Evolutionary conservation across 331 rosid genomes (phyloP).

Genomic region (Spiraea crenata): DNA sequence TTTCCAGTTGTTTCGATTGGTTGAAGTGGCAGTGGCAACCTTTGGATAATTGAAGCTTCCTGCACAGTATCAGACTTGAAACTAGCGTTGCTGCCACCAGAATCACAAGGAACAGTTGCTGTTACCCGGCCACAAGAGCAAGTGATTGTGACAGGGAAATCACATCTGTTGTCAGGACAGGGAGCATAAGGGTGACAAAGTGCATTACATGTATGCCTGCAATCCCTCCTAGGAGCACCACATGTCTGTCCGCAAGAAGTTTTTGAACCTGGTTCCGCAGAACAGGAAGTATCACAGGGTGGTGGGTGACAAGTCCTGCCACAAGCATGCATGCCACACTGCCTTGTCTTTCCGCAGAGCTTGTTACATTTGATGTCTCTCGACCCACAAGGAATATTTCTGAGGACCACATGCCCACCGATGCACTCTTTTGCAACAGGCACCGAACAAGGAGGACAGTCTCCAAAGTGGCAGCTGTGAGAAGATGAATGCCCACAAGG

Average conservation of each 20-base stretch:
- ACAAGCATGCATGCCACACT: constrained; percentile 87
- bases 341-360: constrained; percentile 94
- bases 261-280: constrained; percentile 41
- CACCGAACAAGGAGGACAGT: constrained; percentile 90
- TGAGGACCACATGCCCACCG: constrained; percentile 87
- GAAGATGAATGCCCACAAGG: constrained; percentile 86
- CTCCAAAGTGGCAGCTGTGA: constrained; percentile 96
- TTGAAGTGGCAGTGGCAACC: constrained; percentile 68
- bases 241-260: constrained; percentile 88
- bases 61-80: constrained; percentile 58
- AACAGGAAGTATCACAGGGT: constrained; percentile 62
- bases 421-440: constrained; percentile 89
- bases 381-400: constrained; percentile 94
- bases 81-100: constrained; percentile 53
- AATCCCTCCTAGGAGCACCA: constrained; percentile 88
- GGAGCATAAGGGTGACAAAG: constrained; percentile 75
- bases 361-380: constrained; percentile 87
- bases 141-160: constrained; percentile 59
- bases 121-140: constrained; percentile 80
- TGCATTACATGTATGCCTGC: constrained; percentile 79
- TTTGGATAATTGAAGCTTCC: constrained; percentile 70
- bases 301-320: constrained; percentile 73
- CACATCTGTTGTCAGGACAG: constrained; percentile 79
- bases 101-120: constrained; percentile 81
- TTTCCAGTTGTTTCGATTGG: constrained; percentile 63